Conservation (phyloP, 306 rosid genomes). For the Cucurbita maxima region DNA sequence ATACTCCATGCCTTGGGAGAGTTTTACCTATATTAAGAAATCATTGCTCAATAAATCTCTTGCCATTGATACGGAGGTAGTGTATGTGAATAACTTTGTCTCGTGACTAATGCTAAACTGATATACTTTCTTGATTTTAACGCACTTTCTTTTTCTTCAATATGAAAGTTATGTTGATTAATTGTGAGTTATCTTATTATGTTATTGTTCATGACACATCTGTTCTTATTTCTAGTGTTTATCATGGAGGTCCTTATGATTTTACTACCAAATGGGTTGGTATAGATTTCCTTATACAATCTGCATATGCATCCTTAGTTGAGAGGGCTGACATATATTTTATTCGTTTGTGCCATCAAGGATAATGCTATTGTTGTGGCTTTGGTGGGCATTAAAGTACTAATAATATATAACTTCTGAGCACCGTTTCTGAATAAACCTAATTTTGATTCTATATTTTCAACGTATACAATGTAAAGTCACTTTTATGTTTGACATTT, state of each 20-base stretch:
- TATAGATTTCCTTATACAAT: background rate
- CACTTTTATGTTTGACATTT: background rate
- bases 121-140: background rate
- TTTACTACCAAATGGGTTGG: background rate
- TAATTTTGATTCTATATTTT: background rate
- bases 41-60: constrained; percentile 58
- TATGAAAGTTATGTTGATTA: background rate
- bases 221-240: background rate
- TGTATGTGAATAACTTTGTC: background rate
- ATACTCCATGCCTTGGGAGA: constrained; percentile 55
- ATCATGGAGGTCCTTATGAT: background rate
- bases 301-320: background rate
- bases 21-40: constrained; percentile 55
- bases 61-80: constrained; percentile 63
- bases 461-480: background rate
- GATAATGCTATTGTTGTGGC: background rate
- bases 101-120: background rate
- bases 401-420: background rate
- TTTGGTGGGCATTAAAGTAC: background rate
- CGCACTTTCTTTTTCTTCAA: background rate
- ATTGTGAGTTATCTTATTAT: background rate
- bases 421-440: background rate
- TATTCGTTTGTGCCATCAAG: background rate
- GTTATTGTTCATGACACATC: background rate
- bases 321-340: background rate